Evolutionary conservation across 768 basidiomycete species (phyloP).

Genomic region (Mrakia gelida): DNA sequence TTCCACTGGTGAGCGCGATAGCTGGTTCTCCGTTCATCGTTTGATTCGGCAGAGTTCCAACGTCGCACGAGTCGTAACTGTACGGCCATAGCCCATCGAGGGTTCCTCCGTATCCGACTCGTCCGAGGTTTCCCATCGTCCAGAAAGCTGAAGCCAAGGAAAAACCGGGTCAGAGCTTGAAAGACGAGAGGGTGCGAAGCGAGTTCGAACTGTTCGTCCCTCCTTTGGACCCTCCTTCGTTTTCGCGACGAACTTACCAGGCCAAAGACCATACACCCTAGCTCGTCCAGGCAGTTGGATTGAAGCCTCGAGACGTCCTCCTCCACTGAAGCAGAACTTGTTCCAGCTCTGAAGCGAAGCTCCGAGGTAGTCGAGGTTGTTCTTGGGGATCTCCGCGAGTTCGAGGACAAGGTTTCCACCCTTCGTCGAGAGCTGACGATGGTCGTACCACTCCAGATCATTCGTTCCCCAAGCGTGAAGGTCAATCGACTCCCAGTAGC

Average conservation of each 20-base stretch:
- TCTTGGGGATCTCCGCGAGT: conserved; percentile 34
- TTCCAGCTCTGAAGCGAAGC: conserved; percentile 24
- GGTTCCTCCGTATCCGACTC: conserved; percentile 31
- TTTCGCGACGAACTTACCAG: background rate
- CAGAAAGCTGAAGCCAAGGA: background rate
- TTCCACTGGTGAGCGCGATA: conserved; percentile 10
- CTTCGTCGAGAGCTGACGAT: conserved; percentile 44
- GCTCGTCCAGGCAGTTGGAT: conserved; percentile 24
- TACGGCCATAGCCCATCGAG: conserved; percentile 26
- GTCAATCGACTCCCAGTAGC: conserved; percentile 27
- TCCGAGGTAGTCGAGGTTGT: conserved; percentile 37
- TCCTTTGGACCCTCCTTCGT: too few relatives aligned
- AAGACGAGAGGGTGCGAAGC: background rate
- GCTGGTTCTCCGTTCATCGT: conserved; percentile 11
- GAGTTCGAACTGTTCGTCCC: background rate
- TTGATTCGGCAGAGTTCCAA: conserved; percentile 8
- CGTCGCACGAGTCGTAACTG: conserved; percentile 30
- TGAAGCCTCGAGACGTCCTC: conserved; percentile 28
- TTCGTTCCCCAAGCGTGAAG: conserved; percentile 31
- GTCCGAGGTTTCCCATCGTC: conserved; percentile 34
- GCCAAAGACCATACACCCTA: conserved; percentile 25
- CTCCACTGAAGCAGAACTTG: conserved; percentile 30
- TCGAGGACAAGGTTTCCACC: conserved; percentile 40
- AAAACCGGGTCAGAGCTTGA: too few relatives aligned
- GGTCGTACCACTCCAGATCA: conserved; percentile 46